Evolutionary conservation across 2,329 filamentous ascomycete genomes (phyloP), one percentile per base, ranked within the genome.

Genomic region (Aspergillus proliferans): DNA sequence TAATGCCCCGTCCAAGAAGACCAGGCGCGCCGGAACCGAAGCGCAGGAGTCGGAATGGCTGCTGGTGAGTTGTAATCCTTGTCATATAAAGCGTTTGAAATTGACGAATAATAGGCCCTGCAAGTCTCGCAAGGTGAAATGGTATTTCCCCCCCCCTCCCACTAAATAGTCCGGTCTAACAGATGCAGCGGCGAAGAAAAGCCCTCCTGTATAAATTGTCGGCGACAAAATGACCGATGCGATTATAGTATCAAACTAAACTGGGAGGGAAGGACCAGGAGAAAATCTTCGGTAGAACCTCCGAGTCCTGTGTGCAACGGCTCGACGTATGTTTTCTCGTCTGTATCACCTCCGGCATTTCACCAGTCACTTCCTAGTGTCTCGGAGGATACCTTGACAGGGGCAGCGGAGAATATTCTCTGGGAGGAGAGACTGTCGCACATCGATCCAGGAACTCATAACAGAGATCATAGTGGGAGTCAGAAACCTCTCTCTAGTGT

Each of bases 191-290:
- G 85, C 54, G 88, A 92, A 67, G 84, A 87, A 63, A 85, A 85
- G 56, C 87, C 88, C 12, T 71, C 69, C 53, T 92, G 88, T 68
- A 61, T 78, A 44, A 90, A 89, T 62, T 92, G 88, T 67, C 76
- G 83, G 58, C 82, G 82, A 52, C 82, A 84, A 54, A 83, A 83
- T 52, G 86, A 89, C 63, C 72, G 73, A 43, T 93, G 88, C 71
- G 87, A 93, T 68, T 92, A 91, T 66, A 87, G 82, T 59, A 87
- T 92, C 58, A 80, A 86, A 28, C 72, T 92, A 55, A 91, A 91
- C 60, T 92, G 88, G 88, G 84, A 86, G 52, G 86, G 87, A 4
- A 79, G 87, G 49, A 77, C 79, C 45, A 85, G 81, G 63, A 82
- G 80, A 67, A 78, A 77, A 52, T 70, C 46, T 70, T 75, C 56